phyloP scores from a whole-genome alignment of 345 rosid genomes.

The Fremontodendron californicum region DNA sequence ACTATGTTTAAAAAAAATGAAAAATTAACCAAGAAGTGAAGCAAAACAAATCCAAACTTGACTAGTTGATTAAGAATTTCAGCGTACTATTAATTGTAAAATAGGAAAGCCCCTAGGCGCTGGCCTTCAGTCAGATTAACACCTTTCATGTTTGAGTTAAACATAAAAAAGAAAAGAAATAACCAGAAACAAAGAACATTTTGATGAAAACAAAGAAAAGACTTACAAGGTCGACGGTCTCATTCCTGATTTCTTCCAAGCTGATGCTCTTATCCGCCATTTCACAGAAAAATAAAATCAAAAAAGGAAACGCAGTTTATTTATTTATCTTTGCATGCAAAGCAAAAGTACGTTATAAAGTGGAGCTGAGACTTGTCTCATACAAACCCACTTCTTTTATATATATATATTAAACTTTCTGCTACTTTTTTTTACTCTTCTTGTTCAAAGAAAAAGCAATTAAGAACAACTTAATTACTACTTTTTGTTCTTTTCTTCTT shows the following conservation, averaged over 20 bases:
- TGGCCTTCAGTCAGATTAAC: too few species aligned
- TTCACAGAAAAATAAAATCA: background rate
- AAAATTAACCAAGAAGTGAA: too few species aligned
- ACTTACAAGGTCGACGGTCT: conserved; percentile 57
- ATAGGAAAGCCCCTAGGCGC: too few species aligned
- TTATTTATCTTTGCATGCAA: background rate
- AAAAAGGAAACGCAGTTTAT: background rate
- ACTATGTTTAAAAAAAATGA: too few species aligned
- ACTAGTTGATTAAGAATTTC: too few species aligned
- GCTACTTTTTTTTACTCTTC: background rate
- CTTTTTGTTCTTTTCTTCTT: background rate
- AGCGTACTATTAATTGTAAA: too few species aligned
- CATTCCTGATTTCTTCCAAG: conserved; percentile 67
- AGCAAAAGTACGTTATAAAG: background rate
- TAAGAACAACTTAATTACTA: background rate
- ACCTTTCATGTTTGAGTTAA: too few species aligned
- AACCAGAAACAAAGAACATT: background rate
- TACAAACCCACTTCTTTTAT: background rate
- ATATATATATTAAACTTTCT: background rate
- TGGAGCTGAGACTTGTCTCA: background rate
- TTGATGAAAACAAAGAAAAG: background rate
- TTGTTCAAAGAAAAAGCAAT: background rate
- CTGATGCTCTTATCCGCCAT: conserved; percentile 32
- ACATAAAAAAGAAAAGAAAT: background rate
- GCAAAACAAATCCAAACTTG: too few species aligned